Conservation (phyloP, 2,329 filamentous ascomycete species). For the Aphanocladium album region DNA sequence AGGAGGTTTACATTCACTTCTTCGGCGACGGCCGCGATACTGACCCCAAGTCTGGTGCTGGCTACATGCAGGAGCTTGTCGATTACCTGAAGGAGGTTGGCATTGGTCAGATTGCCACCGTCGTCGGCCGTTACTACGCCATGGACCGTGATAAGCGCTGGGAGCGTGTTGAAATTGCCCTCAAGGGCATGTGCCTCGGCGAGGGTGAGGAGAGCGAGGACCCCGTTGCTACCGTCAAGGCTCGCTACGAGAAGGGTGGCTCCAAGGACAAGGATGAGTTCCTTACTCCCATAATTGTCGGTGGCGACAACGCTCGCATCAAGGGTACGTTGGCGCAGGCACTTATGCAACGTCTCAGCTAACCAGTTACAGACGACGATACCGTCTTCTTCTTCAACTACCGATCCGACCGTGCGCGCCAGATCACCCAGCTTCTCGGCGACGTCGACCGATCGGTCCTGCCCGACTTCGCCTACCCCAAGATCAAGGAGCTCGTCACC, state of each 20-base stretch:
- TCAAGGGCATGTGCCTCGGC: slow-evolving; percentile 80
- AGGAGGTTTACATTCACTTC: slow-evolving; percentile 97
- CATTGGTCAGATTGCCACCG: slow-evolving; percentile 79
- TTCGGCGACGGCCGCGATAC: slow-evolving; percentile 97
- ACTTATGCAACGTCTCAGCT: background rate
- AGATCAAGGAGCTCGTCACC: slow-evolving; percentile 77
- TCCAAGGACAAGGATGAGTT: slow-evolving; percentile 85
- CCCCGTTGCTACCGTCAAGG: slow-evolving; percentile 79
- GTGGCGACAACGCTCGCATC: slow-evolving; percentile 78
- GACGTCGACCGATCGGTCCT: slow-evolving; percentile 85
- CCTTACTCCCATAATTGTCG: slow-evolving; percentile 93
- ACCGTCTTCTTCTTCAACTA: slow-evolving; percentile 99
- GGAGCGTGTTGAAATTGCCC: slow-evolving; percentile 85
- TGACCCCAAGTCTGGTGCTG: slow-evolving; percentile 87
- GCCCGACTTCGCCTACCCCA: slow-evolving; percentile 90
- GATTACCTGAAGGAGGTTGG: slow-evolving; percentile 79
- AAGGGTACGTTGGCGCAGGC: slow-evolving; percentile 53
- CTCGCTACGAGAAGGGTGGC: slow-evolving; percentile 72
- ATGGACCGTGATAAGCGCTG: slow-evolving; percentile 99
- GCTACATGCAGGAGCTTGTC: slow-evolving; percentile 82
- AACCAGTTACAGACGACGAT: slow-evolving; percentile 62
- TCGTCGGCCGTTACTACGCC: slow-evolving; percentile 94
- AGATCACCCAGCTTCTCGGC: slow-evolving; percentile 91
- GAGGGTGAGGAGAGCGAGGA: slow-evolving; percentile 84
- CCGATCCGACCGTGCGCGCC: slow-evolving; percentile 92